Evolutionary conservation across 345 rosid genomes (phyloP).

Genomic region (Camelina laxa): DNA sequence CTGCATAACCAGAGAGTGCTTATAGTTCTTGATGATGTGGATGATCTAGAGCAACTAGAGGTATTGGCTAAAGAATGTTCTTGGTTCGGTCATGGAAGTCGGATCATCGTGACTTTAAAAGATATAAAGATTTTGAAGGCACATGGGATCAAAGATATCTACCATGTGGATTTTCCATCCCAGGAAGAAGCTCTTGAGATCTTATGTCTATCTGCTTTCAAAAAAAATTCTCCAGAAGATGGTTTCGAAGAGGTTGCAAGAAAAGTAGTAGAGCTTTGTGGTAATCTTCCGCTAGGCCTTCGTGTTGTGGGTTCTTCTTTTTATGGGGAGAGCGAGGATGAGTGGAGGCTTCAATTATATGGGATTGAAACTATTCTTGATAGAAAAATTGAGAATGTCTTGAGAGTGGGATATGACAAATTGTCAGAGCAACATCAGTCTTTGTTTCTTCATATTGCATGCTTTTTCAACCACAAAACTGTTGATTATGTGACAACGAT

Average conservation of each 20-base stretch:
- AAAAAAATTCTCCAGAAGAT: neutral
- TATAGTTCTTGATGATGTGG: slow-evolving; percentile 55
- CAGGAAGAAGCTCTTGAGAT: slow-evolving; percentile 25
- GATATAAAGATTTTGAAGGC: slow-evolving; percentile 24
- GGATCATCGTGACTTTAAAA: slow-evolving; percentile 59
- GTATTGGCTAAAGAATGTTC: slow-evolving; percentile 46
- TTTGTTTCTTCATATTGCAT: slow-evolving; percentile 44
- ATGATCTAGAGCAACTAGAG: slow-evolving; percentile 44
- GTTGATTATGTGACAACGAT: neutral
- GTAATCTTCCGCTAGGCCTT: slow-evolving; percentile 42
- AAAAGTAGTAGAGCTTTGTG: neutral
- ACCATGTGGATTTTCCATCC: slow-evolving; percentile 4
- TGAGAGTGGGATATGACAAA: slow-evolving; percentile 43
- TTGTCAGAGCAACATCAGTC: neutral
- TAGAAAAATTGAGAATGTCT: neutral
- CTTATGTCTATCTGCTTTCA: slow-evolving; percentile 23
- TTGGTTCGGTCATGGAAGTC: slow-evolving; percentile 54
- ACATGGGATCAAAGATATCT: neutral
- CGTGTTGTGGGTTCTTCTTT: slow-evolving; percentile 37
- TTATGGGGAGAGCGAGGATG: neutral
- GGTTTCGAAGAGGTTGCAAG: slow-evolving; percentile 11
- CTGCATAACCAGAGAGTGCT: neutral
- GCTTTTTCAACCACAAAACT: slow-evolving; percentile 9
- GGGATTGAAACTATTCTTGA: slow-evolving; percentile 12
- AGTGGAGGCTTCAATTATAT: slow-evolving; percentile 28